These are phyloP conservation scores for Melampsora americana DNA, from an alignment of 1,284 basidiomycete genomes.

Conservation along the genomic window DNA sequence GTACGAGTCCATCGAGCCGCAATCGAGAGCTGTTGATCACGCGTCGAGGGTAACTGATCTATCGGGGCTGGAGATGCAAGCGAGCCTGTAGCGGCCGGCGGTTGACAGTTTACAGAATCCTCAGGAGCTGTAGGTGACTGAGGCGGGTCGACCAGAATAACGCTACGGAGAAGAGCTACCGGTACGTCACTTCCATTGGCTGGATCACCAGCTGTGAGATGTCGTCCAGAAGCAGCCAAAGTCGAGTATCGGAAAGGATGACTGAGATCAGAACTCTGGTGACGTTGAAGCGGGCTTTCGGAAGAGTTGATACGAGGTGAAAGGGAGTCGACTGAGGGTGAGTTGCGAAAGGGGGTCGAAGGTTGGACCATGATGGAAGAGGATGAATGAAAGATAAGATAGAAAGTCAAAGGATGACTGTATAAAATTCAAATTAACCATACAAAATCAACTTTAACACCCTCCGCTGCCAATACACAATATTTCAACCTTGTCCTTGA, in stretches of 20 bases:
- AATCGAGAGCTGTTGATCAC: slow-evolving; percentile 1
- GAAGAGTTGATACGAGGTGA: not conserved
- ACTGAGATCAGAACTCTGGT: not conserved
- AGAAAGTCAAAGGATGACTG: too few relatives aligned
- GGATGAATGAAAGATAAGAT: too few relatives aligned
- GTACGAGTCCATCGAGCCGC: slow-evolving; percentile 9
- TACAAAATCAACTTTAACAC: too few relatives aligned
- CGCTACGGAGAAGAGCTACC: not conserved
- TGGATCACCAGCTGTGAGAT: slow-evolving; percentile 4
- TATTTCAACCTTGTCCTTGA: too few relatives aligned
- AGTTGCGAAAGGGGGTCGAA: slow-evolving; percentile 37
- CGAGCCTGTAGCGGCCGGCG: not conserved
- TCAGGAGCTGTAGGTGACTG: not conserved
- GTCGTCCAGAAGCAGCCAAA: not conserved
- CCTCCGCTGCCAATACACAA: too few relatives aligned
- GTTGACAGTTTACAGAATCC: not conserved
- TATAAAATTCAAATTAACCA: too few relatives aligned
- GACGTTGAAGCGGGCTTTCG: not conserved
- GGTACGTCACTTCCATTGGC: slow-evolving; percentile 8
- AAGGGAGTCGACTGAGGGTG: slow-evolving; percentile 39
- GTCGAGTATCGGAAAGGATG: not conserved
- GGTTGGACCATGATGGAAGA: slow-evolving; percentile 7
- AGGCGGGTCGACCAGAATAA: slow-evolving; percentile 3
- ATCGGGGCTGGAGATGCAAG: not conserved
- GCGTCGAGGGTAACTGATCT: not conserved